Evolutionary conservation across 129 eudicot species (phyloP), one percentile per base, ranked within the genome.

Genomic region (Heracleum sosnowskyi): DNA sequence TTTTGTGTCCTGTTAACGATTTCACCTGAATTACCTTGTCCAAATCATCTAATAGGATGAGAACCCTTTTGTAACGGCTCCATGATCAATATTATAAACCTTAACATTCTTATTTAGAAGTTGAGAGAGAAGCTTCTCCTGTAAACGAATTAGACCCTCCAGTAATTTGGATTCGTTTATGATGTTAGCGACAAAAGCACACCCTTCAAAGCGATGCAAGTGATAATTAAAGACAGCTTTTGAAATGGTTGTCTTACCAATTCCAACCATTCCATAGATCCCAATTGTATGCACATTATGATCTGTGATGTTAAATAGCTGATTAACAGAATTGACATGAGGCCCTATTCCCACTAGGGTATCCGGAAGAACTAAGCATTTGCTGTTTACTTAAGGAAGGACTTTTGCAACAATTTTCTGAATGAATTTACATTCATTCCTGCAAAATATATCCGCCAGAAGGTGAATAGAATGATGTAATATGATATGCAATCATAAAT

Each of bases 191-290:
- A 79, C 73, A 79, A 69, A 79, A 47, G 53, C 35, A 41, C 69
- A 31, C 4, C 53, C 76, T 51, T 79, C 72, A 40, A 79, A 72
- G 12, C 5, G 36, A 11, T 53, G 11, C 7, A 22, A 29, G 24
- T 36, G 5, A 35, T 26, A 18, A 39, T 72, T 28, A 9, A 26
- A 79, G 17, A 79, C 41, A 34, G 77, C 49, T 36, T 47, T 71
- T 1, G 77, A 69, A 51, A 79, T 36, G 17, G 69, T 80, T 47
- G 87, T 60, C 36, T 84, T 20, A 83, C 86, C 51, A 39, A 83
- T n/a, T n/a, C n/a, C n/a, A n/a, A n/a, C n/a, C n/a, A n/a, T n/a
- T n/a, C n/a, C n/a, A n/a, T n/a, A n/a, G 71, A 64, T 64, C 4
- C 71, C 71, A 64, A 64, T 11, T 64, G 20, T 64, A 11, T 7